Conservation (phyloP, 2,329 filamentous ascomycete genomes). For the Sporothrix brasiliensis region DNA sequence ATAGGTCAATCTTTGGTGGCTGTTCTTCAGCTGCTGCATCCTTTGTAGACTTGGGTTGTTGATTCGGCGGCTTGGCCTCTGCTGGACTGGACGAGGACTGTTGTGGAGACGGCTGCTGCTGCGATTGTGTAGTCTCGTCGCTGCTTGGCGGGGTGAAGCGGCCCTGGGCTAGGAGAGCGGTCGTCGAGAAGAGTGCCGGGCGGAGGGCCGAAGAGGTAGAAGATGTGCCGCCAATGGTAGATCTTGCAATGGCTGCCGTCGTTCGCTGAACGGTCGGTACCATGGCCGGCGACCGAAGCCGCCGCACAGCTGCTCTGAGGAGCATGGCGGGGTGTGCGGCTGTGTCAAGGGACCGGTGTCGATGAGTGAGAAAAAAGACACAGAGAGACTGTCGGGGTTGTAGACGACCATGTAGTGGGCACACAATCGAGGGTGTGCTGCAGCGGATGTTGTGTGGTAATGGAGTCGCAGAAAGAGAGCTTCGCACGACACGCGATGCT, state of each 20-base stretch:
- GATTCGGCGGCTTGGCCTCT: neutral
- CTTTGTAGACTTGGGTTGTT: slow-evolving; percentile 34
- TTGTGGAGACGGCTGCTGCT: neutral
- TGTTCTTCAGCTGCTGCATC: slow-evolving; percentile 38
- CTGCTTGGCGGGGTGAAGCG: slow-evolving; percentile 19
- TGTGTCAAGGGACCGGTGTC: neutral
- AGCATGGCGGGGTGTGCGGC: slow-evolving; percentile 30
- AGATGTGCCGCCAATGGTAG: neutral
- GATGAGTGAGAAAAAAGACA: neutral
- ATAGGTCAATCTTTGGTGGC: slow-evolving; percentile 54
- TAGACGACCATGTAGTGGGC: neutral
- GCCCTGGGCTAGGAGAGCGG: slow-evolving; percentile 6
- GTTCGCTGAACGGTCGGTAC: slow-evolving; percentile 14
- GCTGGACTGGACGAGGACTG: neutral
- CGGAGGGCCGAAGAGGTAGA: neutral
- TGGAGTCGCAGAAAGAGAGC: neutral
- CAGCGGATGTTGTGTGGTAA: neutral
- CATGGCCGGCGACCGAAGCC: slow-evolving; percentile 31
- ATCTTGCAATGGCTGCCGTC: slow-evolving; percentile 2
- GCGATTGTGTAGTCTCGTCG: slow-evolving; percentile 4
- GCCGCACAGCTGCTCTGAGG: slow-evolving; percentile 32
- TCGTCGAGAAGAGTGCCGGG: slow-evolving; percentile 27
- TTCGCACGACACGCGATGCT: slow-evolving; percentile 26
- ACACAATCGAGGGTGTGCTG: neutral
- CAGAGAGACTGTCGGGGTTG: neutral